phyloP scores from a whole-genome alignment of 768 basidiomycete genomes.

The Scleroderma citrinum region DNA sequence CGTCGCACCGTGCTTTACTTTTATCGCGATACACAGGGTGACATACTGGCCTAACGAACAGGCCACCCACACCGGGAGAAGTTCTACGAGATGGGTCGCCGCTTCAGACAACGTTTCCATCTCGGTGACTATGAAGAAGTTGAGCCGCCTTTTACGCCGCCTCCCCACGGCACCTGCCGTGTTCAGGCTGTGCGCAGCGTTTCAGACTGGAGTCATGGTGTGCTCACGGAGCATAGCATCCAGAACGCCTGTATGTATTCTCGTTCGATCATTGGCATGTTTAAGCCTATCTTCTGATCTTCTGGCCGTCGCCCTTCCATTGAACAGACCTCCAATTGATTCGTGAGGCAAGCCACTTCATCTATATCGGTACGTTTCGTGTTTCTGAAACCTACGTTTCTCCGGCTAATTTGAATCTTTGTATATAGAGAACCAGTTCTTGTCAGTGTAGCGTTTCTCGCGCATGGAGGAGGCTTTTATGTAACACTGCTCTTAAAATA shows the following conservation, averaged over 20 bases:
- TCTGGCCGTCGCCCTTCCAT: background rate
- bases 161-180: conserved; percentile 48
- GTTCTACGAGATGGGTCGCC: conserved; percentile 52
- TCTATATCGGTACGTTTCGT: conserved; percentile 76
- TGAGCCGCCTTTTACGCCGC: conserved; percentile 33
- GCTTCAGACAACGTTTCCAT: conserved; percentile 64
- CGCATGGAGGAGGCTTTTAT: background rate
- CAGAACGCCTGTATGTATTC: conserved; percentile 80
- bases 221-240: conserved; percentile 84
- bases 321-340: conserved; percentile 70
- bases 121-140: conserved; percentile 37
- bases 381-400: conserved; percentile 1
- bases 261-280: background rate
- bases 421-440: conserved; percentile 74
- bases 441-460: conserved; percentile 43
- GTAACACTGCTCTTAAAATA: conserved; percentile 22
- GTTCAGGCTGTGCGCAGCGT: conserved; percentile 86
- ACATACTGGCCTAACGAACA: conserved; percentile 11
- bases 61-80: conserved; percentile 63
- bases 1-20: conserved; percentile 12
- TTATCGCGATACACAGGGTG: background rate
- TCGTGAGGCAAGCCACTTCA: conserved; percentile 76
- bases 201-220: conserved; percentile 92
- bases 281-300: conserved; percentile 1
- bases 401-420: background rate